Conservation (phyloP, 352 stramenopile species). For the Pythium phragmiticola region DNA sequence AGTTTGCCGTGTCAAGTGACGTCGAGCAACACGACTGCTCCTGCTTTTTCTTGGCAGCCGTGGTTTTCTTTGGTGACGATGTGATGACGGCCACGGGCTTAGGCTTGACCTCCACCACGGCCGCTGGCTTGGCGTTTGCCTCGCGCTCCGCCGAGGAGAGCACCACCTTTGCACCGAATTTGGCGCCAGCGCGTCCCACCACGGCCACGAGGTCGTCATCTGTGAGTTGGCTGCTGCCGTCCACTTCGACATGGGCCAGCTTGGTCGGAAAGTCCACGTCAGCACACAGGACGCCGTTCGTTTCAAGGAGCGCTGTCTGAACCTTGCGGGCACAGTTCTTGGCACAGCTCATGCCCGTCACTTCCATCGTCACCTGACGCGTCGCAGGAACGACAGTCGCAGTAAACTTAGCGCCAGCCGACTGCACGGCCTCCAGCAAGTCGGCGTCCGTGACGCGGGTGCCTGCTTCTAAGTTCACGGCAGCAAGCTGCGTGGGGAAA, state of each 20-base stretch:
- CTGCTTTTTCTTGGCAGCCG: conserved; percentile 11
- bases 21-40: conserved; percentile 20
- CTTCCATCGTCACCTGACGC: conserved; percentile 29
- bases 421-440: conserved; percentile 53
- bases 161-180: conserved; percentile 61
- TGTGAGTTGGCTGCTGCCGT: conserved; percentile 43
- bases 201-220: conserved; percentile 60
- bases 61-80: conserved; percentile 22
- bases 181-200: conserved; percentile 45
- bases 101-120: conserved; percentile 19
- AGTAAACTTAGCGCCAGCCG: conserved; percentile 43
- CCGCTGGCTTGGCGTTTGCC: not conserved
- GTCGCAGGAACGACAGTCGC: conserved; percentile 26
- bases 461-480: conserved; percentile 54
- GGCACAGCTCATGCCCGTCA: conserved; percentile 42
- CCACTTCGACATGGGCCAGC: conserved; percentile 56
- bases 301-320: conserved; percentile 46
- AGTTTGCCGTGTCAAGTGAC: conserved; percentile 1
- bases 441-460: conserved; percentile 60
- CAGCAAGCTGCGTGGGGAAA: conserved; percentile 58
- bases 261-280: conserved; percentile 70
- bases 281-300: conserved; percentile 52
- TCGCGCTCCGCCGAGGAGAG: not conserved
- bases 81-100: conserved; percentile 20
- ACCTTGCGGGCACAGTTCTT: conserved; percentile 68